Conservation (phyloP, 1,139 yeast genomes). For the Saccharomyces hybrid region DNA sequence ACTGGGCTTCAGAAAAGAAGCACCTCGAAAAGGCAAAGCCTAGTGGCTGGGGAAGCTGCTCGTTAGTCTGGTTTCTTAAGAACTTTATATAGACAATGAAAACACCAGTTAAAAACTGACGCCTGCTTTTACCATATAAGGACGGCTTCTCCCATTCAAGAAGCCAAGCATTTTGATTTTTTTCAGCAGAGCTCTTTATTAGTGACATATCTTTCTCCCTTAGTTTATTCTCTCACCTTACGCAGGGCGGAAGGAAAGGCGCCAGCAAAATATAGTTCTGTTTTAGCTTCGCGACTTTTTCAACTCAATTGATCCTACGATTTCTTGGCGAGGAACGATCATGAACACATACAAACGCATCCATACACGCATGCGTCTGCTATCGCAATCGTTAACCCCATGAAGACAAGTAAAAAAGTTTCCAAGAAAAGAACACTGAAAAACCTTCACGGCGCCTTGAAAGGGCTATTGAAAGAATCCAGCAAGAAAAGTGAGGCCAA, state of each 20-base stretch:
- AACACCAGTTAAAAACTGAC: not conserved
- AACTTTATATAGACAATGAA: not conserved
- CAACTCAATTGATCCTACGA: not conserved
- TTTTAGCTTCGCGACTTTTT: not conserved
- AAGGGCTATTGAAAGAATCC: conserved; percentile 14
- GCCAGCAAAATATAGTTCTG: not conserved
- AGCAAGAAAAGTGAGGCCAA: not conserved
- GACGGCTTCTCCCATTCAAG: not conserved
- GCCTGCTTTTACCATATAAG: not conserved
- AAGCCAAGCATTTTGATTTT: not conserved
- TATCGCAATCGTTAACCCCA: not conserved
- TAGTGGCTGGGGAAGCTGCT: not conserved
- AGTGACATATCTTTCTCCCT: not conserved
- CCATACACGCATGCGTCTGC: not conserved
- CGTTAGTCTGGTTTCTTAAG: not conserved
- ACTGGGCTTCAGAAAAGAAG: not conserved
- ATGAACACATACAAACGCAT: not conserved
- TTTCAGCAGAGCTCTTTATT: not conserved
- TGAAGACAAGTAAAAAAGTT: conserved; percentile 36
- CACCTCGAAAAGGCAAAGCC: not conserved
- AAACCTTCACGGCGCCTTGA: conserved; percentile 23
- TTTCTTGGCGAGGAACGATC: not conserved
- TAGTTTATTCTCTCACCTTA: not conserved
- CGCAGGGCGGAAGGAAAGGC: not conserved
- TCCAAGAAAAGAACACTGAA: conserved; percentile 11